phyloP scores from a whole-genome alignment of 2,329 filamentous ascomycete species.

The Talaromyces sp. region DNA sequence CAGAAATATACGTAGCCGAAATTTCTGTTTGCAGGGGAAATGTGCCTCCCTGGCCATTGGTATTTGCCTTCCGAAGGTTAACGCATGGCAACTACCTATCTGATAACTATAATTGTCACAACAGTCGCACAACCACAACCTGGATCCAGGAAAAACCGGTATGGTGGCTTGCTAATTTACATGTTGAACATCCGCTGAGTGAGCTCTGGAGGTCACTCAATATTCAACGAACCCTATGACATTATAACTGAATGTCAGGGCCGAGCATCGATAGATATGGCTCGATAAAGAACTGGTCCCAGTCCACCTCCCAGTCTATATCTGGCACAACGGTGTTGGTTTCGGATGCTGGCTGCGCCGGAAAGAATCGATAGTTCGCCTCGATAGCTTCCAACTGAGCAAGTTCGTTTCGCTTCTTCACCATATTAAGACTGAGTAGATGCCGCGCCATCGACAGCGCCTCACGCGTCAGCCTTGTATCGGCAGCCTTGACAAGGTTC shows the following conservation, averaged over 20 bases:
- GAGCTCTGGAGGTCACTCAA: too few relatives aligned
- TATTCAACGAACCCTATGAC: neutral
- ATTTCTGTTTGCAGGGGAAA: conserved; percentile 11
- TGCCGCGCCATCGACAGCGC: conserved; percentile 28
- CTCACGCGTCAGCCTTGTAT: conserved; percentile 25
- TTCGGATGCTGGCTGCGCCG: conserved; percentile 7
- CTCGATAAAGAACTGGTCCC: conserved; percentile 30
- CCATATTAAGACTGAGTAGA: conserved; percentile 24
- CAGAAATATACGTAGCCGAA: conserved; percentile 4
- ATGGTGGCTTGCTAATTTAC: too few relatives aligned
- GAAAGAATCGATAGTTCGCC: conserved; percentile 13
- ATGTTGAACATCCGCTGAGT: too few relatives aligned
- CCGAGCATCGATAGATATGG: conserved; percentile 26
- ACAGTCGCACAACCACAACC: too few relatives aligned
- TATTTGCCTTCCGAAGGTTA: conserved; percentile 10
- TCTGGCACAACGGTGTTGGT: conserved; percentile 17
- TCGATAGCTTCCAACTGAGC: conserved; percentile 26
- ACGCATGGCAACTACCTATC: too few relatives aligned
- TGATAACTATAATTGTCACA: too few relatives aligned
- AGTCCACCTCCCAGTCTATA: conserved; percentile 23
- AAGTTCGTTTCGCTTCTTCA: conserved; percentile 28
- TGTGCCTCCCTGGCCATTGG: conserved; percentile 3
- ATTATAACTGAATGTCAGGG: conserved; percentile 12
- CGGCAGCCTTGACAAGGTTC: conserved; percentile 22
- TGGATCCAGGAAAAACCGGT: too few relatives aligned